phyloP scores from a whole-genome alignment of 106 monocot genomes.

The Gastrodia elata region DNA sequence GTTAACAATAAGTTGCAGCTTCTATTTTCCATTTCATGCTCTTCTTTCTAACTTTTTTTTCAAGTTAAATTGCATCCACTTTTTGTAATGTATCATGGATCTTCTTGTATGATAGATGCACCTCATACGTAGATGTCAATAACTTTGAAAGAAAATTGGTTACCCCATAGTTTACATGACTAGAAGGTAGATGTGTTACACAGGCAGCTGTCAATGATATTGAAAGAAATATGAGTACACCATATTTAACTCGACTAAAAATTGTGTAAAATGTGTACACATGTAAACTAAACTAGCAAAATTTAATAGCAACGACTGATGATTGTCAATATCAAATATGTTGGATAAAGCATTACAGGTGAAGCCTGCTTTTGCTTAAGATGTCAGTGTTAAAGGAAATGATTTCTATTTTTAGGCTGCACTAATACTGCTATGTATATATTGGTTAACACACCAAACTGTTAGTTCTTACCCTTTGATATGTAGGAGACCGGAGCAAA shows the following conservation, averaged over 20 bases:
- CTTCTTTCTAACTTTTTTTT: neutral
- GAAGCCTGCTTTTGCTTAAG: neutral
- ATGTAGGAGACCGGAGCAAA: slow-evolving; percentile 74
- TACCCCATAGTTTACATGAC: too few relatives aligned
- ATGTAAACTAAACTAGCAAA: neutral
- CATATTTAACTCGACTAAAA: neutral
- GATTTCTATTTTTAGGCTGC: neutral
- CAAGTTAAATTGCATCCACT: neutral
- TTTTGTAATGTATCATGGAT: neutral
- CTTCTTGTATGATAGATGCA: neutral
- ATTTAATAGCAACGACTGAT: neutral
- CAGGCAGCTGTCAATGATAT: neutral
- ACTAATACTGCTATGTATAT: neutral
- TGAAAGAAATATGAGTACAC: neutral
- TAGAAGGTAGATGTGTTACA: too few relatives aligned
- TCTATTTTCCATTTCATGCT: neutral
- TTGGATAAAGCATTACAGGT: neutral
- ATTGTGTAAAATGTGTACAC: neutral
- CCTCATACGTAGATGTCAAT: neutral
- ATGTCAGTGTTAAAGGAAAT: neutral
- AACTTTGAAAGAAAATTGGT: too few relatives aligned
- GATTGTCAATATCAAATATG: neutral
- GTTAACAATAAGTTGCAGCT: neutral
- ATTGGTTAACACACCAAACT: neutral
- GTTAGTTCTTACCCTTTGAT: neutral